Conservation (phyloP, 1,284 basidiomycete genomes). For the Puccinia hordei region DNA sequence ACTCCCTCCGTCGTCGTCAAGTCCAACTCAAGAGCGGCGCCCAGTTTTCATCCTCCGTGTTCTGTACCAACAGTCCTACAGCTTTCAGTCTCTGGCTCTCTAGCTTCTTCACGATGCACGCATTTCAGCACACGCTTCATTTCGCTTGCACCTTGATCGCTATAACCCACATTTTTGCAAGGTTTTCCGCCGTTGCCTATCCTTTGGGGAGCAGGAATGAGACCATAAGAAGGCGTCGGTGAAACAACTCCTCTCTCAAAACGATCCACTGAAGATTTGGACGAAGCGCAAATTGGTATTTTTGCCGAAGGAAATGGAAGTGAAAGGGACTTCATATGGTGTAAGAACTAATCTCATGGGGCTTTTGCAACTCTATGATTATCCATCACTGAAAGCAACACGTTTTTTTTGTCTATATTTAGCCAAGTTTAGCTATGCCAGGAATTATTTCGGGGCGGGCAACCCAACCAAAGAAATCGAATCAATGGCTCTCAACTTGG, state of each 20-base stretch:
- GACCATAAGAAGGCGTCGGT: not conserved
- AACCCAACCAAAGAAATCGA: constrained; percentile 32
- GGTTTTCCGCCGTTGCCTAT: not conserved
- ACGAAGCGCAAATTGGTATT: not conserved
- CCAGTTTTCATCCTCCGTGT: not conserved
- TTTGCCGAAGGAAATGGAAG: constrained; percentile 5
- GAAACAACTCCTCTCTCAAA: not conserved
- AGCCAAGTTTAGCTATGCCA: constrained; percentile 31
- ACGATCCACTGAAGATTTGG: constrained; percentile 11
- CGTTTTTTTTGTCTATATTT: not conserved
- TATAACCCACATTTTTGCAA: not conserved
- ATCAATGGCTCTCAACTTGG: constrained; percentile 11
- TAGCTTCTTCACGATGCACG: not conserved
- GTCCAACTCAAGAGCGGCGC: too few species aligned
- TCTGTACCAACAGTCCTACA: not conserved
- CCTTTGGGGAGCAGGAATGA: not conserved
- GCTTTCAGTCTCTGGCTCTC: not conserved
- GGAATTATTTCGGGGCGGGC: constrained; percentile 8
- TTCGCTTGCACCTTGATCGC: not conserved
- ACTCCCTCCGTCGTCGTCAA: not conserved
- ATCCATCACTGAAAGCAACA: not conserved
- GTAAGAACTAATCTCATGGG: not conserved
- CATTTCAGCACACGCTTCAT: not conserved
- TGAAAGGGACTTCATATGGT: constrained; percentile 26
- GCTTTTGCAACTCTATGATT: not conserved